phyloP scores from a whole-genome alignment of 768 basidiomycete genomes.

The Macrolepiota albuminosa region DNA sequence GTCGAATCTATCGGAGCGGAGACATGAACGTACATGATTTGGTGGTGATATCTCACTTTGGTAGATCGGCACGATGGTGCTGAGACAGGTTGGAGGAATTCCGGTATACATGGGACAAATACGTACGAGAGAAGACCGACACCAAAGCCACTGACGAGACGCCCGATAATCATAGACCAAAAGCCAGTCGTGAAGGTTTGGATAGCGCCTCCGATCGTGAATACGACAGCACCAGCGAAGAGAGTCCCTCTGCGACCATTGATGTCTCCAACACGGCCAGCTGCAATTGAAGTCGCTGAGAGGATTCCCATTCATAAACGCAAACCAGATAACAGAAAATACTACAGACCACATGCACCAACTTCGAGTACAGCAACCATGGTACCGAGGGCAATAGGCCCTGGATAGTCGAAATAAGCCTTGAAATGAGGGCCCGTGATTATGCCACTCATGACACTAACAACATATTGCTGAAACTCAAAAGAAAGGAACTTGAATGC shows the following conservation, averaged over 20 bases:
- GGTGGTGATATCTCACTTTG: slow-evolving; percentile 96
- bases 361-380: slow-evolving; percentile 96
- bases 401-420: slow-evolving; percentile 77
- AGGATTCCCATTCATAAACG: not conserved
- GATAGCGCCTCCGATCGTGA: slow-evolving; percentile 69
- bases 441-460: slow-evolving; percentile 85
- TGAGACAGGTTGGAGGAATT: slow-evolving; percentile 21
- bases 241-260: slow-evolving; percentile 74
- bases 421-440: slow-evolving; percentile 85
- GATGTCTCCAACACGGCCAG: slow-evolving; percentile 73
- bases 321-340: not conserved
- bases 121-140: slow-evolving; percentile 70
- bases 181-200: slow-evolving; percentile 57
- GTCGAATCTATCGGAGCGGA: not conserved
- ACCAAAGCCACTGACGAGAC: slow-evolving; percentile 69
- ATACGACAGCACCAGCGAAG: slow-evolving; percentile 67
- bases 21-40: slow-evolving; percentile 55
- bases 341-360: slow-evolving; percentile 74
- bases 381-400: slow-evolving; percentile 73
- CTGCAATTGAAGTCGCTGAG: slow-evolving; percentile 82
- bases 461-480: slow-evolving; percentile 9
- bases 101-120: not conserved
- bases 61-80: slow-evolving; percentile 93
- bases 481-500: slow-evolving; percentile 11
- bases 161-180: slow-evolving; percentile 46